A percentile compares a stretch with the other conserved stretches of the same genome.
Conservation (phyloP, 2,329 filamentous ascomycete species). For the Cadophora sp. region DNA sequence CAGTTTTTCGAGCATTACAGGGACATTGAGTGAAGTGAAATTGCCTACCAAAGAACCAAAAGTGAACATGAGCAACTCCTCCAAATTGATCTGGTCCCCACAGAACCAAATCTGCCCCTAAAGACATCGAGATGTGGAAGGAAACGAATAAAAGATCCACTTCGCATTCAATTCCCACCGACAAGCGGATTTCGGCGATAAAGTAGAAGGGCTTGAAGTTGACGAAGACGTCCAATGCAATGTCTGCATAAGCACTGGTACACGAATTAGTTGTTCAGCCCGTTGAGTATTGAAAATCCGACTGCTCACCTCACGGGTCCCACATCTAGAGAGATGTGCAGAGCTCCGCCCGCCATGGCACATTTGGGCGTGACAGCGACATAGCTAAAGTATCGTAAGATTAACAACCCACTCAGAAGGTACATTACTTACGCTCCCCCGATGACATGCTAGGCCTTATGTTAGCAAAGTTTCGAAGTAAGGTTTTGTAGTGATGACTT, state of each 20-base stretch:
- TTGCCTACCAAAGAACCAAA: slow-evolving; percentile 21
- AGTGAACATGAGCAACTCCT: slow-evolving; percentile 16
- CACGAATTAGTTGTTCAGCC: no score
- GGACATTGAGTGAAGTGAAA: no score
- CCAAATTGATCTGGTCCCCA: slow-evolving; percentile 14
- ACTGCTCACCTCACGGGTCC: slow-evolving; percentile 3
- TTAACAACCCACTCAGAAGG: no score
- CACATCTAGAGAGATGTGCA: slow-evolving; percentile 4
- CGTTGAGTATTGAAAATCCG: no score
- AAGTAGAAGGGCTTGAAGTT: slow-evolving; percentile 21
- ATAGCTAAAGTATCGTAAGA: slow-evolving; percentile 37
- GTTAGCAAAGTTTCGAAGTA: no score
- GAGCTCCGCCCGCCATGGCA: slow-evolving; percentile 50
- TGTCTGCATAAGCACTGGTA: slow-evolving; percentile 4
- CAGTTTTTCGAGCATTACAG: no score
- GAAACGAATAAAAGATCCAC: slow-evolving; percentile 10
- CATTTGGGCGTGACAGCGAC: slow-evolving; percentile 53
- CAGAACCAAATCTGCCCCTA: slow-evolving; percentile 2
- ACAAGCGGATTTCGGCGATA: slow-evolving; percentile 9
- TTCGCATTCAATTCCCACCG: slow-evolving; percentile 18
- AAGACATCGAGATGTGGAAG: slow-evolving; percentile 6
- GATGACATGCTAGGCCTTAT: slow-evolving; percentile 37
- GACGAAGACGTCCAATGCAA: slow-evolving; percentile 11
- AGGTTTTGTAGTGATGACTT: no score
- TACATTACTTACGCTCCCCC: slow-evolving; percentile 44